Percentiles rank a stretch among this genome's conserved stretches.
These are phyloP conservation scores for Catharanthus roseus DNA, from an alignment of 257 asterid genomes.

Conservation along the genomic window DNA sequence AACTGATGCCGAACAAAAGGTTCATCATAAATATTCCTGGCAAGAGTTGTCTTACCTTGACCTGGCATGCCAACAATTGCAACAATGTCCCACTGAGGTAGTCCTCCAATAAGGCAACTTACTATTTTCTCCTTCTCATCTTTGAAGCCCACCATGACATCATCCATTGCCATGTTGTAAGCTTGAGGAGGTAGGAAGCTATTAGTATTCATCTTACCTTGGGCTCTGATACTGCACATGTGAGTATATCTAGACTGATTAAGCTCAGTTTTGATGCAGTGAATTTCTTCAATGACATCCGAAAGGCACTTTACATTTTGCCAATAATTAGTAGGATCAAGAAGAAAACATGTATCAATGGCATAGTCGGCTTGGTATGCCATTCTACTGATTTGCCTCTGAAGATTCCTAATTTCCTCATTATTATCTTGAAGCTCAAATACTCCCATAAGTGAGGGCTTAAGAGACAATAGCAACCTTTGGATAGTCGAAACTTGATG, in stretches of 20 bases:
- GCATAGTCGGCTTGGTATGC: constrained; percentile 12
- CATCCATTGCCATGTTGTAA: background rate
- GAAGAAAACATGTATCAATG: constrained; percentile 3
- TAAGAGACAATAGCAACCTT: background rate
- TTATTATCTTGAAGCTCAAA: background rate
- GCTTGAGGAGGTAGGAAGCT: background rate
- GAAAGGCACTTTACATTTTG: background rate
- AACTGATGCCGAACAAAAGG: background rate
- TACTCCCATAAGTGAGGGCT: background rate
- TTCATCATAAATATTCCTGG: background rate
- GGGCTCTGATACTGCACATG: background rate
- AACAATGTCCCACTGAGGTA: background rate
- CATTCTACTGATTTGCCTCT: background rate
- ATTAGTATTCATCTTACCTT: background rate
- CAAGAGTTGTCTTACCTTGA: constrained; percentile 13
- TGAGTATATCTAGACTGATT: background rate
- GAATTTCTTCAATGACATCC: background rate
- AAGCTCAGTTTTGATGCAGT: background rate
- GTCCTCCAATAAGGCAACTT: background rate
- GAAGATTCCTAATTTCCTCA: background rate
- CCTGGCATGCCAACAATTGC: constrained; percentile 19
- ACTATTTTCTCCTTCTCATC: background rate
- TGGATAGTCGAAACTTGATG: background rate
- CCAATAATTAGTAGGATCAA: constrained; percentile 1
- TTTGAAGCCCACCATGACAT: constrained; percentile 11